Evolutionary conservation across 2,329 filamentous ascomycete species (phyloP), one percentile per base, ranked within the genome.

Genomic region (Trichoderma pleuroti): DNA sequence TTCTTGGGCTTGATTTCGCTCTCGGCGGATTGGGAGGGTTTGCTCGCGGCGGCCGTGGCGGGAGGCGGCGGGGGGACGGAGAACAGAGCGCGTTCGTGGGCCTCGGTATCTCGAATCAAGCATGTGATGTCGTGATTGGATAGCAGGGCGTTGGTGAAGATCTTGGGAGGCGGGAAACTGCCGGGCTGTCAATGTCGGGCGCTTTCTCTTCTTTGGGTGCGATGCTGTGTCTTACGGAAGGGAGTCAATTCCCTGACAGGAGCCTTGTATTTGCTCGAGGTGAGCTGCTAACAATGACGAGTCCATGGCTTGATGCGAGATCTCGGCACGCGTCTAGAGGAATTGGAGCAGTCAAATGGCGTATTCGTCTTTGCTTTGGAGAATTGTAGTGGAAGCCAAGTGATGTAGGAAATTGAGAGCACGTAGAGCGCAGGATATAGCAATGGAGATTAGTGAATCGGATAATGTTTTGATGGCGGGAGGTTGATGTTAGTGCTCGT

Each of bases 1-100:
- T 80, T 81, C 16, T 26, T 52, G 65, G 65, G 65, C 39, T 61
- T 68, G 36, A n/a, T 11, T 34, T 52, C 52, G 59, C 16, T 21
- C 12, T 65, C 68, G 61, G n/a, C n/a, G 4, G 39, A 16, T 12
- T 42, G 56, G 2, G 30, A 42, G 39, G 30, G 18, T 5, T 66
- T 65, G 9, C 81, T 74, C 36, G 80, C 78, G 79, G 82, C 75
- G 49, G 80, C 76, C 74, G 85, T 79, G 76, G 82, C 76, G 76
- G 80, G 78, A 11, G 77, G 90, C 0, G 91, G 88, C 0, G 92
- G 90, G 1, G 95, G 94, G 0, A 97, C 91, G 46, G 95, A 97
- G 84, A 98, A 99, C 21, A 99, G 89, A 8, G 95, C 95, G 77
- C 94, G 92, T 81, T 99, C 96, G 82, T 98, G 95, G 26, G 92